A percentile compares a stretch with the other conserved stretches of the same genome.
Conservation (phyloP, 805 yeast genomes). For the Candida michaelii region DNA sequence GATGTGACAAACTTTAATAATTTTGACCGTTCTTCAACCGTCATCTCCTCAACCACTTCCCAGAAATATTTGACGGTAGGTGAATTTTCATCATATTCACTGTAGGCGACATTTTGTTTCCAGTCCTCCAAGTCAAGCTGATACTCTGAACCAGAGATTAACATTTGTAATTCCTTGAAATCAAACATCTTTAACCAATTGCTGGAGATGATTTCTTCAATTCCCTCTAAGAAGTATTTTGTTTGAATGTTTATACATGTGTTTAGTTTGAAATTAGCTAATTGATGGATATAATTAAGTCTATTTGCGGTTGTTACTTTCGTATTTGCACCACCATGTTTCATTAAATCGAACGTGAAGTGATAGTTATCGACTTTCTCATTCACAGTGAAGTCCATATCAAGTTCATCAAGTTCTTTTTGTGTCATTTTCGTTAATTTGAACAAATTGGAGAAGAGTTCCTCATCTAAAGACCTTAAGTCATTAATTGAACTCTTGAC, state of each 20-base stretch:
- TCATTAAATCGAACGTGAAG: constrained; percentile 54
- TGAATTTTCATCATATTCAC: constrained; percentile 59
- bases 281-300: constrained; percentile 69
- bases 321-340: constrained; percentile 53
- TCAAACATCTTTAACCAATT: constrained; percentile 85
- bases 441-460: constrained; percentile 61
- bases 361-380: constrained; percentile 42
- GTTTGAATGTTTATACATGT: constrained; percentile 58
- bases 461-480: constrained; percentile 65
- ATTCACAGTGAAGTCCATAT: constrained; percentile 64
- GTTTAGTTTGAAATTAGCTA: constrained; percentile 80
- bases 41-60: constrained; percentile 71
- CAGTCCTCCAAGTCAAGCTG: constrained; percentile 74
- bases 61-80: constrained; percentile 67
- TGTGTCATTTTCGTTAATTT: constrained; percentile 57
- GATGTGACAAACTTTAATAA: constrained; percentile 89
- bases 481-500: constrained; percentile 74
- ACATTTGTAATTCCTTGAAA: constrained; percentile 75
- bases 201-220: constrained; percentile 64
- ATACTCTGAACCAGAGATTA: constrained; percentile 76
- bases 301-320: constrained; percentile 63
- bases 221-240: constrained; percentile 64
- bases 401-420: constrained; percentile 57
- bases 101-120: constrained; percentile 59
- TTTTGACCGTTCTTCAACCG: constrained; percentile 57